Conservation (phyloP, 2,329 filamentous ascomycete genomes). For the Pseudogymnoascus sp. region DNA sequence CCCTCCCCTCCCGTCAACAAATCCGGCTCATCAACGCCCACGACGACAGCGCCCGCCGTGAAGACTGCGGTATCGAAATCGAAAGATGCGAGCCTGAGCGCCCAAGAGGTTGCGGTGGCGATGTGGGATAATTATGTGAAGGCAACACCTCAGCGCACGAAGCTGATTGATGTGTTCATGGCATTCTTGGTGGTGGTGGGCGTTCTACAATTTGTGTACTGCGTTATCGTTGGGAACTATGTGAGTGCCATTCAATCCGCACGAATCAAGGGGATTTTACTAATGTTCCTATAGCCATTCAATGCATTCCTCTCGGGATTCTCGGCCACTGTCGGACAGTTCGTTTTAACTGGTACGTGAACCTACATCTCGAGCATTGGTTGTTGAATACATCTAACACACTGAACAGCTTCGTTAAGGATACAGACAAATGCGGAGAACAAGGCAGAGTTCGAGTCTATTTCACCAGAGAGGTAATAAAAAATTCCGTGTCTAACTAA, state of each 20-base stretch:
- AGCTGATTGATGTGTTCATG: slow-evolving; percentile 89
- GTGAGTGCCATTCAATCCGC: slow-evolving; percentile 49
- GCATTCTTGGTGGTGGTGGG: slow-evolving; percentile 78
- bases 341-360: slow-evolving; percentile 77
- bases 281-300: slow-evolving; percentile 64
- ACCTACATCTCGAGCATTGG: background rate
- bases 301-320: slow-evolving; percentile 98
- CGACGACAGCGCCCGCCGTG: slow-evolving; percentile 21
- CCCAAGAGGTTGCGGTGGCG: slow-evolving; percentile 53
- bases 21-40: slow-evolving; percentile 20
- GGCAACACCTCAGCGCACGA: slow-evolving; percentile 80
- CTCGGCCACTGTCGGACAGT: slow-evolving; percentile 89
- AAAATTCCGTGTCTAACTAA: background rate
- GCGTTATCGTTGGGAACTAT: slow-evolving; percentile 85
- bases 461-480: slow-evolving; percentile 71
- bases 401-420: slow-evolving; percentile 57
- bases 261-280: background rate
- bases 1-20: slow-evolving; percentile 20
- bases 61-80: slow-evolving; percentile 21
- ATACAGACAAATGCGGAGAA: slow-evolving; percentile 88
- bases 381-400: background rate
- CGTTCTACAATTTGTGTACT: slow-evolving; percentile 89
- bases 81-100: slow-evolving; percentile 20
- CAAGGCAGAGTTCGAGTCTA: slow-evolving; percentile 65
- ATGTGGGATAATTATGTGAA: slow-evolving; percentile 73